phyloP scores from a whole-genome alignment of 106 monocot genomes.

The Dactylorhiza incarnata region DNA sequence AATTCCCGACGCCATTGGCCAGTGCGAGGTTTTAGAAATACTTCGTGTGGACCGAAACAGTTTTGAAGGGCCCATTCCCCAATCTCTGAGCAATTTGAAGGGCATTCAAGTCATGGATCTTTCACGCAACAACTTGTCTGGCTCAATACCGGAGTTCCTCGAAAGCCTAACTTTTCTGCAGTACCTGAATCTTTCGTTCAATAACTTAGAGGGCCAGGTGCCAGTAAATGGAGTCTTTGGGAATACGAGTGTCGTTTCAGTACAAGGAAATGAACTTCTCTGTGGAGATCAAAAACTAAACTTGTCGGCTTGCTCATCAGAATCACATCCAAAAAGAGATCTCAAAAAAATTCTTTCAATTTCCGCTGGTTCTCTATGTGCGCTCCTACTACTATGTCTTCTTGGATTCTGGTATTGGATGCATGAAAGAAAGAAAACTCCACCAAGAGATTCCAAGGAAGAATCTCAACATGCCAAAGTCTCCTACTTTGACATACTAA shows the following conservation, averaged over 20 bases:
- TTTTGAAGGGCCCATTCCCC: constrained; percentile 12
- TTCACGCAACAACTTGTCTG: constrained; percentile 16
- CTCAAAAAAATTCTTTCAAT: background rate
- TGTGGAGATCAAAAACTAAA: constrained; percentile 15
- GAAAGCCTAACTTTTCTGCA: background rate
- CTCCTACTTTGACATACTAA: constrained; percentile 5
- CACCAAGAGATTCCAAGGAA: background rate
- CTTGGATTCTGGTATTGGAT: background rate
- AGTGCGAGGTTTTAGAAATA: constrained; percentile 1
- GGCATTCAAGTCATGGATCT: constrained; percentile 8
- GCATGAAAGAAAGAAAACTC: background rate
- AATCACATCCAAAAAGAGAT: background rate
- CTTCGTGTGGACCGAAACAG: constrained; percentile 13
- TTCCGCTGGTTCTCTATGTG: background rate
- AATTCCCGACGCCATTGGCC: constrained; percentile 7
- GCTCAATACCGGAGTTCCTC: constrained; percentile 6
- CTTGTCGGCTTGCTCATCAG: constrained; percentile 13
- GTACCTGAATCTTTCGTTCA: constrained; percentile 22
- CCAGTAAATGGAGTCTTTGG: constrained; percentile 9
- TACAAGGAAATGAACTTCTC: constrained; percentile 10
- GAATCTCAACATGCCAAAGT: background rate
- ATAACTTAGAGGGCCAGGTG: constrained; percentile 20
- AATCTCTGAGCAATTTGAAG: background rate
- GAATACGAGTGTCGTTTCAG: constrained; percentile 7
- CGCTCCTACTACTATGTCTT: background rate